phyloP scores from a whole-genome alignment of 768 basidiomycete species.

The Russula lepida region DNA sequence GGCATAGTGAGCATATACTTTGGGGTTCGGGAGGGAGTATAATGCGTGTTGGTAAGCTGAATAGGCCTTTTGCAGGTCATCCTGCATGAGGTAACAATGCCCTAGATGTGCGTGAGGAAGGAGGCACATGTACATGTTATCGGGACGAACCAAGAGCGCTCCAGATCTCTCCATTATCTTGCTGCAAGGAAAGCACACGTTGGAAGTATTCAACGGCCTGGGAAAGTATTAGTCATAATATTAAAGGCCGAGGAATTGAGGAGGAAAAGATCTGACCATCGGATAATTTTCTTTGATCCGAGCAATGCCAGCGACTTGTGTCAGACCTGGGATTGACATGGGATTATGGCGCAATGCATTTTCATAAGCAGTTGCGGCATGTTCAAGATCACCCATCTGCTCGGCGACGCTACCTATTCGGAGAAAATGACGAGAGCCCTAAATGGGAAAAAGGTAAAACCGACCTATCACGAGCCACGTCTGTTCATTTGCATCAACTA shows the following conservation, averaged over 20 bases:
- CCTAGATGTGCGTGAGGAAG: constrained; percentile 37
- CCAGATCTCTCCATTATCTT: constrained; percentile 99
- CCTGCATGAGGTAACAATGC: constrained; percentile 98
- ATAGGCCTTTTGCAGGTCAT: constrained; percentile 97
- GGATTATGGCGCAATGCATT: constrained; percentile 93
- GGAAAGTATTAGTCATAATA: constrained; percentile 22
- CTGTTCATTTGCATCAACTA: constrained; percentile 83
- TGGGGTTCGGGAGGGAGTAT: constrained; percentile 91
- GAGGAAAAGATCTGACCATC: constrained; percentile 51
- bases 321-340: constrained; percentile 80
- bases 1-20: constrained; percentile 40
- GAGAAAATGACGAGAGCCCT: constrained; percentile 20
- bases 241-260: constrained; percentile 7
- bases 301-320: constrained; percentile 91
- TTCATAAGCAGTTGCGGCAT: constrained; percentile 90
- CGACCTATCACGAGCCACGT: constrained; percentile 92
- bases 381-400: constrained; percentile 89
- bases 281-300: constrained; percentile 97
- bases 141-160: constrained; percentile 70
- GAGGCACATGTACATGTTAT: constrained; percentile 20
- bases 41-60: constrained; percentile 97
- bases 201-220: constrained; percentile 97
- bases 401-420: constrained; percentile 84
- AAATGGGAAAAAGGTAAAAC: constrained; percentile 22
- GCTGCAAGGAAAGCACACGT: constrained; percentile 79